A percentile compares a stretch with the other conserved stretches of the same genome.
phyloP scores from a whole-genome alignment of 495 filamentous ascomycete genomes.

The Penicillium simplicissimum region DNA sequence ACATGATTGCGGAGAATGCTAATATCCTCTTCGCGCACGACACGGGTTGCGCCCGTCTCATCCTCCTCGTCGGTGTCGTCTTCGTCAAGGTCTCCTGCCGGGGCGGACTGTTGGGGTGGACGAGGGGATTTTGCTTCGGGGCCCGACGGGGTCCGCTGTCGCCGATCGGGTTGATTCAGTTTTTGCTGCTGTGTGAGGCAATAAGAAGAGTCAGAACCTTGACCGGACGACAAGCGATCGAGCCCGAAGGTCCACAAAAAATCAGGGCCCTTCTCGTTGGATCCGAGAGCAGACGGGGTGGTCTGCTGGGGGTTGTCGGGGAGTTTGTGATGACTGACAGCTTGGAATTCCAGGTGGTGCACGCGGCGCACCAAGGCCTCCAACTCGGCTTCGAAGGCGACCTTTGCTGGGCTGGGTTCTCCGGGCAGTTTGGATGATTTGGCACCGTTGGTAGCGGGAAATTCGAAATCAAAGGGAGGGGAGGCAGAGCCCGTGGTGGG shows the following conservation, averaged over 20 bases:
- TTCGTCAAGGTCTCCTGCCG: slow-evolving; percentile 37
- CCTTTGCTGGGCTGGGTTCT: slow-evolving; percentile 60
- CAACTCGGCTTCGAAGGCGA: slow-evolving; percentile 68
- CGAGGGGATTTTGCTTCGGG: slow-evolving; percentile 21
- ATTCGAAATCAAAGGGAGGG: slow-evolving; percentile 43
- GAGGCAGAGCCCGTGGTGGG: slow-evolving; percentile 40
- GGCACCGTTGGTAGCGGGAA: slow-evolving; percentile 38
- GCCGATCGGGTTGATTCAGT: slow-evolving; percentile 32
- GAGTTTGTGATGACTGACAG: slow-evolving; percentile 57
- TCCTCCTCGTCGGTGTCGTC: slow-evolving; percentile 48
- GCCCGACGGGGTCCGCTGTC: slow-evolving; percentile 28
- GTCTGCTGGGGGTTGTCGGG: slow-evolving; percentile 64
- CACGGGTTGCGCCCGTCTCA: slow-evolving; percentile 39
- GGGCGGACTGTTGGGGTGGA: slow-evolving; percentile 27
- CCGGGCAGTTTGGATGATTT: slow-evolving; percentile 65
- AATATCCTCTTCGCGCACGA: slow-evolving; percentile 68
- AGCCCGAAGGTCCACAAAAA: slow-evolving; percentile 44
- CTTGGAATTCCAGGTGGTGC: slow-evolving; percentile 67
- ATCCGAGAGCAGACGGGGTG: slow-evolving; percentile 54
- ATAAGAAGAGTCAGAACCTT: slow-evolving; percentile 45
- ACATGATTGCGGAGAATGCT: slow-evolving; percentile 72
- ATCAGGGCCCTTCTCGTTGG: slow-evolving; percentile 39
- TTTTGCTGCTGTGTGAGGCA: slow-evolving; percentile 44
- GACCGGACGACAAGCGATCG: slow-evolving; percentile 40
- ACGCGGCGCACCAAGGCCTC: slow-evolving; percentile 66